A percentile compares a stretch with the other conserved stretches of the same genome.
These are phyloP conservation scores for Cicer arietinum DNA, from an alignment of 306 rosid genomes.

Conservation along the genomic window DNA sequence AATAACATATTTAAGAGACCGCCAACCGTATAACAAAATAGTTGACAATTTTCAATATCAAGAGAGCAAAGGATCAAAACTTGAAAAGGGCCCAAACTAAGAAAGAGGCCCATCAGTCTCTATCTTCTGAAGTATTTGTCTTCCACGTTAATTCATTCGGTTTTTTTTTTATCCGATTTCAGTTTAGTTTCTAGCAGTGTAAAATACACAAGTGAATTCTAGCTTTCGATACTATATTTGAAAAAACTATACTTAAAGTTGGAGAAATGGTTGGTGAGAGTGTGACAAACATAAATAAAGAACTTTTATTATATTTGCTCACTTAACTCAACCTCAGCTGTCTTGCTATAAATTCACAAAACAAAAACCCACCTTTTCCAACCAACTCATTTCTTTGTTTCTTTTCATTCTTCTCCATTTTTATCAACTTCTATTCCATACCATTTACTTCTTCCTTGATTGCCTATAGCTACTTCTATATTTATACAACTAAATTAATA, in stretches of 20 bases:
- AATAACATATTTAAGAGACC: too few species aligned
- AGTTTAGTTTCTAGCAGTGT: too few species aligned
- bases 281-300: conserved; percentile 13
- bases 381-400: not conserved
- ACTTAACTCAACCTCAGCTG: not conserved
- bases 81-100: conserved; percentile 16
- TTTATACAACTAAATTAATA: not conserved
- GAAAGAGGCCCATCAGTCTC: not conserved
- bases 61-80: not conserved
- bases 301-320: too few species aligned
- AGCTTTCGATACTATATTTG: too few species aligned
- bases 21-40: too few species aligned
- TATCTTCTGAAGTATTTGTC: too few species aligned
- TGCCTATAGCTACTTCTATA: conserved; percentile 12
- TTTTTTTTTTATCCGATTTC: too few species aligned
- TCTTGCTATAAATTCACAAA: conserved; percentile 35
- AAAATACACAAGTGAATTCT: too few species aligned
- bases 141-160: too few species aligned
- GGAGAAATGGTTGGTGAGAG: conserved; percentile 12
- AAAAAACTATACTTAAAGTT: conserved; percentile 24
- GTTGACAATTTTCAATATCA: too few species aligned
- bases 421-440: not conserved
- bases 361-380: conserved; percentile 21
- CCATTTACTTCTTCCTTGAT: not conserved
- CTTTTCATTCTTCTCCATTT: not conserved